Evolutionary conservation across 805 yeast genomes (phyloP).

Genomic region (Metschnikowia lunata): DNA sequence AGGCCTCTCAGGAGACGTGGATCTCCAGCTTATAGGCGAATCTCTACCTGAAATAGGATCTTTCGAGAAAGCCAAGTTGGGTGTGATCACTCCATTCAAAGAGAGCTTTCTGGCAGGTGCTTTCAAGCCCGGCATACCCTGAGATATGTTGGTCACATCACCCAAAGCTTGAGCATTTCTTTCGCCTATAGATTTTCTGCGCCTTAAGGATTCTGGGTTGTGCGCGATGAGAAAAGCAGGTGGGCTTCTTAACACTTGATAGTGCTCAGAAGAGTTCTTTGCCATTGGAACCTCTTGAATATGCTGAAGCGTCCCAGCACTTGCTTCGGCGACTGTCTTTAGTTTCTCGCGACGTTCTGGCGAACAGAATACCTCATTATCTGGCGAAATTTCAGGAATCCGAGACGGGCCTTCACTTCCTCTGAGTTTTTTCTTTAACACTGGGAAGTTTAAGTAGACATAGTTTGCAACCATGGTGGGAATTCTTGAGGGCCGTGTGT

Average conservation of each 20-base stretch:
- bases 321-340: neutral
- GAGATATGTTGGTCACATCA: slow-evolving; percentile 4
- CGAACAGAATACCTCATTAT: slow-evolving; percentile 31
- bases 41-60: neutral
- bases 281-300: slow-evolving; percentile 4
- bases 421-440: slow-evolving; percentile 19
- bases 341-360: slow-evolving; percentile 11
- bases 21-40: slow-evolving; percentile 12
- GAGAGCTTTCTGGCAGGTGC: slow-evolving; percentile 10
- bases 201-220: neutral
- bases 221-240: slow-evolving; percentile 9
- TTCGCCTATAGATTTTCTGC: neutral
- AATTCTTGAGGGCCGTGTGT: slow-evolving; percentile 16
- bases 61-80: slow-evolving; percentile 16
- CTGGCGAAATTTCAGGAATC: slow-evolving; percentile 28
- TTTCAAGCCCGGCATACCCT: slow-evolving; percentile 1
- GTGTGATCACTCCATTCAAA: slow-evolving; percentile 15
- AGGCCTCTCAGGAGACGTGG: slow-evolving; percentile 35
- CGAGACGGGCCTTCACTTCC: slow-evolving; percentile 11
- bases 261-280: slow-evolving; percentile 1
- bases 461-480: slow-evolving; percentile 26
- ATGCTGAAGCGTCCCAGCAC: neutral
- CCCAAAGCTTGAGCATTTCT: neutral
- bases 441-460: slow-evolving; percentile 19
- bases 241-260: slow-evolving; percentile 5